These are phyloP conservation scores for Sedum album DNA, from an alignment of 164 flowering plant species.

Conservation along the genomic window DNA sequence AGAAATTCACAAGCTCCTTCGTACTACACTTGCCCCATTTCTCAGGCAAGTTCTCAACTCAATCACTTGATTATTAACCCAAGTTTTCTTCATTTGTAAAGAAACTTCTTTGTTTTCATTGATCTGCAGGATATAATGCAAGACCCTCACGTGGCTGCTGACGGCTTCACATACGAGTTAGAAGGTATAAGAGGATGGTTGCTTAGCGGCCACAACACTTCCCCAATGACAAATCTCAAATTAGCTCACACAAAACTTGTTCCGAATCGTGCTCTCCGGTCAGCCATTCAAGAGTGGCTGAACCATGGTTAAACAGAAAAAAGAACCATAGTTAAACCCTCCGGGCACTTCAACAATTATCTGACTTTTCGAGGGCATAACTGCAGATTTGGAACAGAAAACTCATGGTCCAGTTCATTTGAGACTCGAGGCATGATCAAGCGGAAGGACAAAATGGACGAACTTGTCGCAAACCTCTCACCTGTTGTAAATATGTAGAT, in stretches of 20 bases:
- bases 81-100: too few species aligned
- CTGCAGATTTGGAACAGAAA: too few species aligned
- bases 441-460: too few species aligned
- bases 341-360: too few species aligned
- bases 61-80: too few species aligned
- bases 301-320: conserved; percentile 33
- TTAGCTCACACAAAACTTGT: conserved; percentile 49
- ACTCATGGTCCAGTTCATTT: too few species aligned
- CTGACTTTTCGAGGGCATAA: too few species aligned
- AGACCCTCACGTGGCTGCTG: conserved; percentile 84
- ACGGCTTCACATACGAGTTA: conserved; percentile 83
- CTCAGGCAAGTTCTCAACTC: conserved; percentile 32
- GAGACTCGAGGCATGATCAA: too few species aligned
- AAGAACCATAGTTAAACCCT: too few species aligned
- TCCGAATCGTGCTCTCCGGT: conserved; percentile 71
- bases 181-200: conserved; percentile 77
- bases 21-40: conserved; percentile 56
- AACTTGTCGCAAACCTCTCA: too few species aligned
- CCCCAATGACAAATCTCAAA: conserved; percentile 69
- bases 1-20: conserved; percentile 22
- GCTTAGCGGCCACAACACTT: too few species aligned
- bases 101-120: not conserved
- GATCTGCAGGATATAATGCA: conserved; percentile 77
- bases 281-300: conserved; percentile 82
- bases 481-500: too few species aligned